These are phyloP conservation scores for Fusarium secorum DNA, from an alignment of 2,329 filamentous ascomycete species.

Conservation along the genomic window DNA sequence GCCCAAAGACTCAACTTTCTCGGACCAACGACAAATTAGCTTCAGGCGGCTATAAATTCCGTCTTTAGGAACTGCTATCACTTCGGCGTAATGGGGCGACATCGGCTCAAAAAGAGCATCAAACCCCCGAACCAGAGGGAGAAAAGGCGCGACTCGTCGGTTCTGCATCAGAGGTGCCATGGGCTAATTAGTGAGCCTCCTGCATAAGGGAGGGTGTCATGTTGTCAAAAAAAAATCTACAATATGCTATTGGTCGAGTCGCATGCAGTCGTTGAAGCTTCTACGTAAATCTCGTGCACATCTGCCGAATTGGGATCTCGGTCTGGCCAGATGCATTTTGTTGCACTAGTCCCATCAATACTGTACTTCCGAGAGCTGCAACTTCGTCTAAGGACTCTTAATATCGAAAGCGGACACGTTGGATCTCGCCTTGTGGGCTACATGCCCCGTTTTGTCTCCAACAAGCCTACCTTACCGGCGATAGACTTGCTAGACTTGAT, in stretches of 20 bases:
- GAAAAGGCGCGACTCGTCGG: neutral
- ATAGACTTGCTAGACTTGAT: slow-evolving; percentile 8
- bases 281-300: slow-evolving; percentile 19
- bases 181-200: no score
- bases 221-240: neutral
- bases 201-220: neutral
- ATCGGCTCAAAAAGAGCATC: neutral
- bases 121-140: neutral
- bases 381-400: neutral
- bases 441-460: slow-evolving; percentile 17
- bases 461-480: neutral
- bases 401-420: neutral
- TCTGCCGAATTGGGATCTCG: slow-evolving; percentile 29
- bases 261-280: slow-evolving; percentile 5
- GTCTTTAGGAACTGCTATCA: neutral
- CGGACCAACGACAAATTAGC: neutral
- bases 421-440: neutral
- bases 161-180: neutral
- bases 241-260: slow-evolving; percentile 15
- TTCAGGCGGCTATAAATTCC: neutral
- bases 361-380: neutral
- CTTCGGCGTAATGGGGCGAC: neutral
- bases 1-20: neutral
- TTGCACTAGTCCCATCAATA: slow-evolving; percentile 1
- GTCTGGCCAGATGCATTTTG: slow-evolving; percentile 35